Conservation (phyloP, 805 yeast genomes). For the Wilhelminamyces savonicus region DNA sequence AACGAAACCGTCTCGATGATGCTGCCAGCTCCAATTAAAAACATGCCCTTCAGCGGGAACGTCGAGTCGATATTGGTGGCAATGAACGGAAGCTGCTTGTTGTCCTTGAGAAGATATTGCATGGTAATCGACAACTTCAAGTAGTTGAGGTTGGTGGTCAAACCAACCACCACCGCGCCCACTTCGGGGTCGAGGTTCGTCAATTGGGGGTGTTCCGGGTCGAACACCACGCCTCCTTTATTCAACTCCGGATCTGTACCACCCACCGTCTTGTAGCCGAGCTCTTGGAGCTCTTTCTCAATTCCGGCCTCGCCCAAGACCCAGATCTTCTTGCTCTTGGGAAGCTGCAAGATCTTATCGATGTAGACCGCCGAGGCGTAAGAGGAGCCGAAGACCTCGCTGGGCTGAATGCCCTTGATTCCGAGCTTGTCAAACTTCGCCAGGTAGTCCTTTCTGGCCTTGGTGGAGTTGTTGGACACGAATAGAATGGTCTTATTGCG, state of each 20-base stretch:
- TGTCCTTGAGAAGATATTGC: slow-evolving; percentile 62
- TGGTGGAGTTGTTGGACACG: slow-evolving; percentile 94
- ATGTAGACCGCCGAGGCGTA: slow-evolving; percentile 88
- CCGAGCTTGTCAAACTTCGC: slow-evolving; percentile 60
- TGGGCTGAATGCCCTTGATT: slow-evolving; percentile 43
- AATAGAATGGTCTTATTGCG: slow-evolving; percentile 67
- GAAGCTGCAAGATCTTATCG: slow-evolving; percentile 65
- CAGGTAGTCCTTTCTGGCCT: slow-evolving; percentile 73
- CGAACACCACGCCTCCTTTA: slow-evolving; percentile 42
- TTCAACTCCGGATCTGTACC: slow-evolving; percentile 64
- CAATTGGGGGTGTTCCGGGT: slow-evolving; percentile 50
- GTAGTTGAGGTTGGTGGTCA: slow-evolving; percentile 73
- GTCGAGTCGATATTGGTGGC: slow-evolving; percentile 97
- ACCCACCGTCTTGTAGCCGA: slow-evolving; percentile 77
- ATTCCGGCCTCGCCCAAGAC: slow-evolving; percentile 88
- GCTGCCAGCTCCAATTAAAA: slow-evolving; percentile 94
- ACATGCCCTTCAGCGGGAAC: slow-evolving; percentile 79
- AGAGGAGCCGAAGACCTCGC: slow-evolving; percentile 86
- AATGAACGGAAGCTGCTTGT: slow-evolving; percentile 60
- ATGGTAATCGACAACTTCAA: slow-evolving; percentile 74
- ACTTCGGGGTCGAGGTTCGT: slow-evolving; percentile 62
- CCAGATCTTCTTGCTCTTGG: slow-evolving; percentile 76
- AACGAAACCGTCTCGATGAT: slow-evolving; percentile 70
- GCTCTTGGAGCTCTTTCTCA: slow-evolving; percentile 64
- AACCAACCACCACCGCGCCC: slow-evolving; percentile 86